Conservation (phyloP, 495 filamentous ascomycete species). For the Usnea hakonensis region DNA sequence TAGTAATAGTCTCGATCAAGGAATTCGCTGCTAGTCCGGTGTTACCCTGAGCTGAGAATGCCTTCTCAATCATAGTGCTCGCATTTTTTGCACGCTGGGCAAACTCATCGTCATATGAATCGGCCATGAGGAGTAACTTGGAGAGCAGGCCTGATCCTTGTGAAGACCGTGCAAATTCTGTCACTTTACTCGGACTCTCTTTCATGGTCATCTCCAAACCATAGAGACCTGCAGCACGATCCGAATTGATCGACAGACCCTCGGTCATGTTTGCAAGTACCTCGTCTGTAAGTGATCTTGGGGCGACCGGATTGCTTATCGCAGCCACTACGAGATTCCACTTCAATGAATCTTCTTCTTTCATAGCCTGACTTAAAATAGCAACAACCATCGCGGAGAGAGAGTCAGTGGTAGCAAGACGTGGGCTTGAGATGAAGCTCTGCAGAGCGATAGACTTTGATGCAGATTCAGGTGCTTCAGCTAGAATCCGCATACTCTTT, state of each 20-base stretch:
- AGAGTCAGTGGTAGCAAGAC: constrained; percentile 7
- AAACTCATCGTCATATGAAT: constrained; percentile 48
- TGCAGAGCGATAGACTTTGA: constrained; percentile 26
- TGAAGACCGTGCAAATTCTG: constrained; percentile 24
- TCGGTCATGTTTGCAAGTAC: constrained; percentile 35
- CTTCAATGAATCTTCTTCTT: constrained; percentile 13
- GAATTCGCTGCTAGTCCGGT: constrained; percentile 26
- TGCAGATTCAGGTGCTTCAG: constrained; percentile 24
- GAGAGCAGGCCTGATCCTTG: constrained; percentile 48
- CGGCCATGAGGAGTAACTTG: constrained; percentile 48
- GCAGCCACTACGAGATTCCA: constrained; percentile 38
- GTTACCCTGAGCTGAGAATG: constrained; percentile 32
- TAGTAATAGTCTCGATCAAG: constrained; percentile 44
- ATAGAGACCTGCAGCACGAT: constrained; percentile 25
- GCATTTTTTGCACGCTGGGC: constrained; percentile 43
- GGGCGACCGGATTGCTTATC: constrained; percentile 39
- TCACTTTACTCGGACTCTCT: constrained; percentile 25
- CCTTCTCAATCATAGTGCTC: constrained; percentile 35
- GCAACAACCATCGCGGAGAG: constrained; percentile 15
- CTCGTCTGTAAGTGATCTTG: constrained; percentile 35
- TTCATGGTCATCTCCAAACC: constrained; percentile 30
- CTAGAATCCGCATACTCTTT: constrained; percentile 22
- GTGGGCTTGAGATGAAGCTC: constrained; percentile 27
- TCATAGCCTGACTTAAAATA: constrained; percentile 22
- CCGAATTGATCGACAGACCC: constrained; percentile 27